Evolutionary conservation across 306 rosid genomes (phyloP).

Genomic region (Ormosia emarginata): DNA sequence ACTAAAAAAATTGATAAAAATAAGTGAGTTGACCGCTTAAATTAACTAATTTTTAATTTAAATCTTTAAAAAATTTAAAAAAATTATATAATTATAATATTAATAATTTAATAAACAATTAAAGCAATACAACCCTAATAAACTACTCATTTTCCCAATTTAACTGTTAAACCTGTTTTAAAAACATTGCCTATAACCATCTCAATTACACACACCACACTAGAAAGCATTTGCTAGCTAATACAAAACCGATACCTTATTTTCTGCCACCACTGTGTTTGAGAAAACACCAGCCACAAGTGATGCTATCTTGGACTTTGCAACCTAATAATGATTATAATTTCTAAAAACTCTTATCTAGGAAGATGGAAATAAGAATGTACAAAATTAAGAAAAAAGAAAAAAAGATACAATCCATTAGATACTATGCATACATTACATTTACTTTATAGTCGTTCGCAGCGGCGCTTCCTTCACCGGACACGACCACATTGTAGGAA

Average conservation of each 20-base stretch:
- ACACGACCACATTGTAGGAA: constrained; percentile 66
- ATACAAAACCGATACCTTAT: constrained; percentile 57
- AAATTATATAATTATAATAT: no score
- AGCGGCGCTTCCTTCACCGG: constrained; percentile 61
- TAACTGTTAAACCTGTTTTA: no score
- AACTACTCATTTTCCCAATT: no score
- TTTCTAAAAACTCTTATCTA: not conserved
- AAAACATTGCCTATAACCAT: not conserved
- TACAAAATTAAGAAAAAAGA: not conserved
- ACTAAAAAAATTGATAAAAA: no score
- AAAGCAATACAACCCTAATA: no score
- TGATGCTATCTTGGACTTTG: constrained; percentile 76
- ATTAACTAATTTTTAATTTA: no score
- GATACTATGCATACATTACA: constrained; percentile 90
- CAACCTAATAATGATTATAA: constrained; percentile 42
- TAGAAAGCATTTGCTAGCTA: not conserved
- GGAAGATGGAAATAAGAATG: constrained; percentile 12
- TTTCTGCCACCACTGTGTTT: constrained; percentile 87
- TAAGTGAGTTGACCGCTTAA: no score
- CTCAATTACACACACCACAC: not conserved
- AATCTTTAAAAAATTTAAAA: no score
- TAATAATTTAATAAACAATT: no score
- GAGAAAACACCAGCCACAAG: constrained; percentile 85
- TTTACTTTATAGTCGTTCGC: constrained; percentile 97
- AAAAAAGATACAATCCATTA: constrained; percentile 19